Conservation (phyloP, 2,329 filamentous ascomycete species). For the Aspergillus costaricaensis region DNA sequence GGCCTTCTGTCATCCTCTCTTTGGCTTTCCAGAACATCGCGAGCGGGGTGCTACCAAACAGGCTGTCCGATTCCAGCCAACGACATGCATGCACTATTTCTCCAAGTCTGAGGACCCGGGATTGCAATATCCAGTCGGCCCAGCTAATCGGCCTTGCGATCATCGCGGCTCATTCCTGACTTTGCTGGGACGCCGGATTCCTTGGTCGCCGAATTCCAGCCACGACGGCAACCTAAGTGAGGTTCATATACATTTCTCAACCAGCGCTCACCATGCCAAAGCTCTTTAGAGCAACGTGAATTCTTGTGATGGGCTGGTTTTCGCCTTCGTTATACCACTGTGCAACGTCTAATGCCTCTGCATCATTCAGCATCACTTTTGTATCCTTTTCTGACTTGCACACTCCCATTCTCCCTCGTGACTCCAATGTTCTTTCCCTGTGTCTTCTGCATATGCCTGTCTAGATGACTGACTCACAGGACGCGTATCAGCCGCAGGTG, state of each 20-base stretch:
- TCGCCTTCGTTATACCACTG: background rate
- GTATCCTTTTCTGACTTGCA: background rate
- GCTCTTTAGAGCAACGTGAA: background rate
- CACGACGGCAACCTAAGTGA: background rate
- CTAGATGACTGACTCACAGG: background rate
- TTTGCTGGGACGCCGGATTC: background rate
- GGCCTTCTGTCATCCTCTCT: slow-evolving; percentile 7
- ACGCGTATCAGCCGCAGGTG: background rate
- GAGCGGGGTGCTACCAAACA: slow-evolving; percentile 3
- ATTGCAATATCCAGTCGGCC: background rate
- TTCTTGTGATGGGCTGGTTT: background rate
- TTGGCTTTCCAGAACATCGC: slow-evolving; percentile 20
- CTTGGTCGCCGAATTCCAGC: background rate
- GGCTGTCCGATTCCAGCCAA: background rate
- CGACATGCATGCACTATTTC: background rate
- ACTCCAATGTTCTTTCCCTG: background rate
- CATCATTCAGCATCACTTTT: background rate
- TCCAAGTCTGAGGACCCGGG: background rate
- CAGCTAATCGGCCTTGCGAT: background rate
- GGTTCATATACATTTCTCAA: background rate
- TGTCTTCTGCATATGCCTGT: background rate
- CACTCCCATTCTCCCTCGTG: background rate
- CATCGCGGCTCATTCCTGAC: slow-evolving; percentile 16
- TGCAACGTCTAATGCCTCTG: background rate
- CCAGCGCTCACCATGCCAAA: background rate